phyloP scores from a whole-genome alignment of 2,329 filamentous ascomycete genomes.

The Epichloe sibirici region DNA sequence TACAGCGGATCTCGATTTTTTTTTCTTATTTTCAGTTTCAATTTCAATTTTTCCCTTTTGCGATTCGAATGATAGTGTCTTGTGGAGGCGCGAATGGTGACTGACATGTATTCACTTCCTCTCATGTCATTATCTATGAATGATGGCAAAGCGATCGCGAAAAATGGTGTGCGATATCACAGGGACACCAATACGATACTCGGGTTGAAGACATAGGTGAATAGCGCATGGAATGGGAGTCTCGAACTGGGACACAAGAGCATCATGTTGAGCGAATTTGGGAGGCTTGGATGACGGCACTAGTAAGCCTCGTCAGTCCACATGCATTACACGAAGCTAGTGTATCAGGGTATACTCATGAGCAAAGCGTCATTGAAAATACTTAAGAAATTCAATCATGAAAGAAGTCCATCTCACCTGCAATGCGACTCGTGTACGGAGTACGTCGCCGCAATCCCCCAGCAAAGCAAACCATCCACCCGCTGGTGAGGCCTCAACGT shows the following conservation, averaged over 20 bases:
- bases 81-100: constrained; percentile 1
- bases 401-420: too few species aligned
- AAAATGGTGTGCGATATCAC: constrained; percentile 2
- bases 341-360: background rate
- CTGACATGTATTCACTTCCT: constrained; percentile 18
- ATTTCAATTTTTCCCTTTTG: background rate
- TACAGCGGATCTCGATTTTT: background rate
- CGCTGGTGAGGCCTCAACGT: too few species aligned
- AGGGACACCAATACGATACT: constrained; percentile 7
- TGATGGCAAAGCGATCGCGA: constrained; percentile 1
- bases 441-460: too few species aligned
- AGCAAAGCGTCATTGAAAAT: background rate
- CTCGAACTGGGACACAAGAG: constrained; percentile 6
- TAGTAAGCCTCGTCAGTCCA: background rate
- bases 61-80: background rate
- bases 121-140: constrained; percentile 5
- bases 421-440: too few species aligned
- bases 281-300: constrained; percentile 7
- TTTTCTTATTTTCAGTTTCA: background rate
- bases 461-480: too few species aligned
- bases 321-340: background rate
- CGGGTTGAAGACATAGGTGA: constrained; percentile 9
- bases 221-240: constrained; percentile 10
- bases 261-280: constrained; percentile 8
- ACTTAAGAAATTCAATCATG: too few species aligned